A percentile compares a stretch with the other conserved stretches of the same genome.
Evolutionary conservation across 2,329 filamentous ascomycete genomes (phyloP).

Genomic region (Xylaria sp.): DNA sequence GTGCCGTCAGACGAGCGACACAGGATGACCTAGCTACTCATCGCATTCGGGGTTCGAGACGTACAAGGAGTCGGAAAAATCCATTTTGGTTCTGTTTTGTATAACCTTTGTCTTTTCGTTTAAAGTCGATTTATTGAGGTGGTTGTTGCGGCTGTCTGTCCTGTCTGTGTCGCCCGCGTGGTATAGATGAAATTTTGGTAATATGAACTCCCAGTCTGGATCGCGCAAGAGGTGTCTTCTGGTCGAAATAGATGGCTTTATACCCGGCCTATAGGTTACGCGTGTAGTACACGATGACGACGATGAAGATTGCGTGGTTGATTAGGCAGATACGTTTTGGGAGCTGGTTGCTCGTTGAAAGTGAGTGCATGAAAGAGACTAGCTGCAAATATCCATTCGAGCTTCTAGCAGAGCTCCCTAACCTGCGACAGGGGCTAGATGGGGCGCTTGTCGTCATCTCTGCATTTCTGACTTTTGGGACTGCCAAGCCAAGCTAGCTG

Average conservation of each 20-base stretch:
- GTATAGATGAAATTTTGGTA: not conserved
- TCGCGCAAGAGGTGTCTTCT: not conserved
- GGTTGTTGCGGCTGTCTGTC: not conserved
- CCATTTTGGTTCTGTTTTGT: slow-evolving; percentile 67
- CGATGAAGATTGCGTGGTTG: slow-evolving; percentile 3
- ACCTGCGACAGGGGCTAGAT: slow-evolving; percentile 28
- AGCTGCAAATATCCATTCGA: slow-evolving; percentile 1
- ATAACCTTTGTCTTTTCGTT: slow-evolving; percentile 1
- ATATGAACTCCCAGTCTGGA: not conserved
- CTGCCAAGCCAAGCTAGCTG: not conserved
- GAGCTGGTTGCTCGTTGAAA: slow-evolving; percentile 22
- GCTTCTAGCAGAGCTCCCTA: slow-evolving; percentile 16
- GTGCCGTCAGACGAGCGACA: not conserved
- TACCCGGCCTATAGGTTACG: not conserved
- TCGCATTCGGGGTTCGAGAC: slow-evolving; percentile 51
- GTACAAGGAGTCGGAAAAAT: slow-evolving; percentile 93
- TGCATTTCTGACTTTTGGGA: not conserved
- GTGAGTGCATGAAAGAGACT: slow-evolving; percentile 24
- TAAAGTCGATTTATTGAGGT: not conserved
- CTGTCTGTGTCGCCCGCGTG: not conserved
- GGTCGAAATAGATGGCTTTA: not conserved
- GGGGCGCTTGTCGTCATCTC: slow-evolving; percentile 26
- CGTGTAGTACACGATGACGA: slow-evolving; percentile 15
- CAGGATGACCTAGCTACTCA: not conserved
- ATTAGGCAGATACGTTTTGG: slow-evolving; percentile 32